Evolutionary conservation across 2,329 filamentous ascomycete species (phyloP).

Genomic region (Fonsecaea pedrosoi): DNA sequence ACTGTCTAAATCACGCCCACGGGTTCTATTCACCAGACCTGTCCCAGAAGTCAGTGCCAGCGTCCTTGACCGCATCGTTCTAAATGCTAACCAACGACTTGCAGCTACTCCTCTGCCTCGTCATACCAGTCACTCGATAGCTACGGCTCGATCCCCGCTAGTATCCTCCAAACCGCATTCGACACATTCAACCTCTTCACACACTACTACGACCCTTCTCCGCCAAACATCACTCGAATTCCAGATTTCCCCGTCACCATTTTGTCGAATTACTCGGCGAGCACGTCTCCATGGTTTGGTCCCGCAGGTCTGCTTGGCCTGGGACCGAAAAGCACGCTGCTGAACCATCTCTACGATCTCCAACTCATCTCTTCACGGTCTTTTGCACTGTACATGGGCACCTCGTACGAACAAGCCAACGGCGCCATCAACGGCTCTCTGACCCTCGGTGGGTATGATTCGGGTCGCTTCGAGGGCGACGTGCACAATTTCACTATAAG

Average conservation of each 20-base stretch:
- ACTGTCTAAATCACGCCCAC: conserved; percentile 33
- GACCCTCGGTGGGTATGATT: conserved; percentile 54
- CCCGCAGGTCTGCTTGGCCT: conserved; percentile 45
- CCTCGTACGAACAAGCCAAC: conserved; percentile 49
- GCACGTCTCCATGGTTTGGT: conserved; percentile 36
- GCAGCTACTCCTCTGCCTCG: conserved; percentile 26
- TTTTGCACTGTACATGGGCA: conserved; percentile 53
- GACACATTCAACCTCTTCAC: conserved; percentile 39
- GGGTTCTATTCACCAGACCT: conserved; percentile 32
- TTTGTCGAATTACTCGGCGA: conserved; percentile 35
- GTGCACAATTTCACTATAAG: conserved; percentile 41
- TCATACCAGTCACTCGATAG: conserved; percentile 40
- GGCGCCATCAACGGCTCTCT: conserved; percentile 53
- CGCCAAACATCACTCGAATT: conserved; percentile 30
- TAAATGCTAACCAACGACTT: conserved; percentile 30
- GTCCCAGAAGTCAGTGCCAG: conserved; percentile 33
- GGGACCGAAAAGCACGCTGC: conserved; percentile 49
- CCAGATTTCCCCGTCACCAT: conserved; percentile 35
- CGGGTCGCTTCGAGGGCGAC: conserved; percentile 49
- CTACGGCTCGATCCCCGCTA: conserved; percentile 46
- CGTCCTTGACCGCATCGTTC: conserved; percentile 38
- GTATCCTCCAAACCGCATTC: conserved; percentile 45
- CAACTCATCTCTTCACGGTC: conserved; percentile 50
- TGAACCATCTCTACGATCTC: conserved; percentile 46
- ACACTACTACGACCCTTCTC: conserved; percentile 39